Percentiles rank a stretch among this genome's conserved stretches.
Evolutionary conservation across 176 grass and related monocot genomes (phyloP).

Genomic region (Thalia dealbata): DNA sequence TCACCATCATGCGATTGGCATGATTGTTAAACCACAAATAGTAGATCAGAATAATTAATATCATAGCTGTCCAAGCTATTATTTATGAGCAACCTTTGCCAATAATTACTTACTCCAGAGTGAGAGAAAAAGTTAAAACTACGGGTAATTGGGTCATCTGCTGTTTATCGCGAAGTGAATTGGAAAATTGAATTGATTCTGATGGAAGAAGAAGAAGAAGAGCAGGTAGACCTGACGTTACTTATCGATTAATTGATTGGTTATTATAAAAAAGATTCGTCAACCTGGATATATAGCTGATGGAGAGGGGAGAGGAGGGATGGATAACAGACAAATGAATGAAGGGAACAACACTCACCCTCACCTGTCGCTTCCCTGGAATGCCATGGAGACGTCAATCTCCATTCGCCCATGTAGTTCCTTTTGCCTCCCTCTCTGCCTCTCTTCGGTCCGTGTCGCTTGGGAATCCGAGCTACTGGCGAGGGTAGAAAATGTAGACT

Average conservation of each 20-base stretch:
- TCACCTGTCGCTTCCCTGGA: not conserved
- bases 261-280: not conserved
- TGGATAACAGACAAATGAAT: not conserved
- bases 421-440: not conserved
- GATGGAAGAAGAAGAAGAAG: not conserved
- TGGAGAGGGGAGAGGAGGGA: not conserved
- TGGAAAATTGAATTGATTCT: too few species aligned
- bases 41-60: too few species aligned
- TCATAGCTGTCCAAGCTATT: too few species aligned
- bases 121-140: too few species aligned
- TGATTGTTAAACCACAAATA: too few species aligned
- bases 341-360: not conserved
- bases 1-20: not conserved
- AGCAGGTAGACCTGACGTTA: too few species aligned
- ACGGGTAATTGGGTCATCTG: too few species aligned
- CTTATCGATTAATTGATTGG: not conserved
- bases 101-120: too few species aligned
- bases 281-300: not conserved
- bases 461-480: not conserved
- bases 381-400: not conserved
- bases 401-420: not conserved
- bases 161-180: too few species aligned
- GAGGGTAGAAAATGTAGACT: not conserved
- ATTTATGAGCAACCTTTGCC: too few species aligned
- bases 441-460: not conserved